phyloP scores from a whole-genome alignment of 1,284 basidiomycete genomes.

The Erythrobasidium hasegawianum region DNA sequence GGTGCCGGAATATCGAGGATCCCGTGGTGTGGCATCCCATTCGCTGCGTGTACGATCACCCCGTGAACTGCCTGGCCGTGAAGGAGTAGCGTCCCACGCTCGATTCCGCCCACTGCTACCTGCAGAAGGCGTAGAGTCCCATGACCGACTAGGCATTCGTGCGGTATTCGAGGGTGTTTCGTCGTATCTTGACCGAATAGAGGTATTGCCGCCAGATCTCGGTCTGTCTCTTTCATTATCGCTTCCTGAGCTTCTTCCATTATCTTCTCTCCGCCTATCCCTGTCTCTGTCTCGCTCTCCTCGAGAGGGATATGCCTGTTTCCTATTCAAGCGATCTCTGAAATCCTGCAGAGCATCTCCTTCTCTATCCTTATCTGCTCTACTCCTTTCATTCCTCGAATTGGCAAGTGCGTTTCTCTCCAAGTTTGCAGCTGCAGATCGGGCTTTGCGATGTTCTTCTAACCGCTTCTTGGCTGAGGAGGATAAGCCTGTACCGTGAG shows the following conservation, averaged over 20 bases:
- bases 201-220: conserved; percentile 24
- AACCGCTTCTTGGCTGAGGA: conserved; percentile 65
- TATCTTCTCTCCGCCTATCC: neutral
- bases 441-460: conserved; percentile 63
- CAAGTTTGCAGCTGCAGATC: conserved; percentile 33
- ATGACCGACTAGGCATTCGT: conserved; percentile 36
- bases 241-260: conserved; percentile 15
- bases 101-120: conserved; percentile 29
- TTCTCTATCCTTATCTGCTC: conserved; percentile 32
- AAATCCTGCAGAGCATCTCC: conserved; percentile 44
- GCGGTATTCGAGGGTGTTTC: conserved; percentile 35
- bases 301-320: conserved; percentile 35
- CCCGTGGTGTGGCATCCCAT: conserved; percentile 64
- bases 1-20: conserved; percentile 38
- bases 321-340: conserved; percentile 44
- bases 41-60: conserved; percentile 44
- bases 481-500: conserved; percentile 83
- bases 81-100: conserved; percentile 44
- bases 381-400: conserved; percentile 38
- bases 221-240: conserved; percentile 12
- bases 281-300: no score
- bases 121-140: conserved; percentile 41
- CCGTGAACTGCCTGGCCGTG: conserved; percentile 22
- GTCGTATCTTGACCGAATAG: conserved; percentile 27
- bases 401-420: conserved; percentile 35